These are phyloP conservation scores for Pichia californica DNA, from an alignment of 805 yeast species.

Conservation along the genomic window DNA sequence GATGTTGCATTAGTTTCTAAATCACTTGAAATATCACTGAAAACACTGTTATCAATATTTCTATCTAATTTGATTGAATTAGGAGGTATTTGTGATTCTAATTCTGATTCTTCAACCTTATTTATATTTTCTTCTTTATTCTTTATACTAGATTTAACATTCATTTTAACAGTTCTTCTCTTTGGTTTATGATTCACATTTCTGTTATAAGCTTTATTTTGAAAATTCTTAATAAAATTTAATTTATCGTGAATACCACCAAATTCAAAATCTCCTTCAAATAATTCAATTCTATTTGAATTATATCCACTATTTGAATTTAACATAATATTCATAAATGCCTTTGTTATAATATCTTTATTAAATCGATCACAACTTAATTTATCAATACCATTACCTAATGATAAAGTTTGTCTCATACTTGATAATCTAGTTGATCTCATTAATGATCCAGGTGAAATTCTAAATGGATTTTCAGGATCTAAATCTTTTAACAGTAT, in stretches of 20 bases:
- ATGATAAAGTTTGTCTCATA: conserved; percentile 74
- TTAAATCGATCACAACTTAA: conserved; percentile 30
- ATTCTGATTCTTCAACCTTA: neutral
- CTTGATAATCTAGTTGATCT: conserved; percentile 62
- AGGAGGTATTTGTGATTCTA: neutral
- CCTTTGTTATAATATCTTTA: conserved; percentile 28
- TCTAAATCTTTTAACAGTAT: conserved; percentile 43
- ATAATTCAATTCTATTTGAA: conserved; percentile 29
- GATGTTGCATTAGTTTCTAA: neutral
- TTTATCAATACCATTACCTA: conserved; percentile 33
- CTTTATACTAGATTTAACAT: neutral
- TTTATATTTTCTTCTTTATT: neutral
- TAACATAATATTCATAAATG: conserved; percentile 26
- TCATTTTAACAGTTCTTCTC: conserved; percentile 23
- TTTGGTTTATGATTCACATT: conserved; percentile 26
- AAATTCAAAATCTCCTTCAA: conserved; percentile 23
- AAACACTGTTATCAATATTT: neutral
- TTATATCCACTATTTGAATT: conserved; percentile 23
- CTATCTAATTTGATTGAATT: neutral
- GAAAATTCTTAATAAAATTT: conserved; percentile 39
- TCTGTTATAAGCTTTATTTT: conserved; percentile 36
- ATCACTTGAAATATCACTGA: neutral
- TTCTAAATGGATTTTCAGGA: conserved; percentile 48
- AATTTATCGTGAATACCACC: conserved; percentile 32
- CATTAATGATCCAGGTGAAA: conserved; percentile 61